Evolutionary conservation across 2,329 filamentous ascomycete species (phyloP), one percentile per base, ranked within the genome.

Genomic region (Harringtonia aguacate): DNA sequence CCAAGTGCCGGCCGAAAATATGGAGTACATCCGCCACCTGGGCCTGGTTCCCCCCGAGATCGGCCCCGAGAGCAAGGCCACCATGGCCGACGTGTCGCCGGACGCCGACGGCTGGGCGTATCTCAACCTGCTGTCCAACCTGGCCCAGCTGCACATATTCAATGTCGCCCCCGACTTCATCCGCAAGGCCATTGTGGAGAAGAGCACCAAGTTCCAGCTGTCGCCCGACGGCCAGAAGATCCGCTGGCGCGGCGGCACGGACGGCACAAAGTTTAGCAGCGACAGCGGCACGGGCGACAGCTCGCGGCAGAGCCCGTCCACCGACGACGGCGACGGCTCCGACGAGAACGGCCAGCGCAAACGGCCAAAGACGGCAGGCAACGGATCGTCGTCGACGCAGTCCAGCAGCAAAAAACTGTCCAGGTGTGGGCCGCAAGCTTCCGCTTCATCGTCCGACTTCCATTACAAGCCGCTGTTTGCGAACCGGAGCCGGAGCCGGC

Each of bases 111-210:
- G 84, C 5, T 92, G 86, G 86, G 78, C 90, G 1, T 90, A 89
- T 53, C 64, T 92, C 8, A 92, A 92, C 52, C 64, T 94, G 1
- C 69, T 94, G 2, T 80, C 81, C 56, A 88, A 83, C 55, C 74
- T 94, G 68, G 86, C 87, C 0, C 86, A 94, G 61, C 65, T 94
- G 17, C 86, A 94, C 54, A 90, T 88, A 0, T 72, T 92, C 52
- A 89, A 87, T 46, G 86, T 94, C 2, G 88, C 86, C 0, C 72
- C 81, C 0, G 78, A 82, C 24, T 90, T 90, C 53, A 79, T 92
- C 33, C 79, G 84, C 46, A 75, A 75, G 30, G 84, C 87, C 0
- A 70, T 94, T 2, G 66, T 69, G 1, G 77, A 84, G 40, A 75
- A 79, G 51, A 90, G 85, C 53, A 73, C 74, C 18, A 84, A 83